Evolutionary conservation across 352 stramenopile genomes (phyloP), one percentile per base, ranked within the genome.

Genomic region (Phytopythium delawarense): DNA sequence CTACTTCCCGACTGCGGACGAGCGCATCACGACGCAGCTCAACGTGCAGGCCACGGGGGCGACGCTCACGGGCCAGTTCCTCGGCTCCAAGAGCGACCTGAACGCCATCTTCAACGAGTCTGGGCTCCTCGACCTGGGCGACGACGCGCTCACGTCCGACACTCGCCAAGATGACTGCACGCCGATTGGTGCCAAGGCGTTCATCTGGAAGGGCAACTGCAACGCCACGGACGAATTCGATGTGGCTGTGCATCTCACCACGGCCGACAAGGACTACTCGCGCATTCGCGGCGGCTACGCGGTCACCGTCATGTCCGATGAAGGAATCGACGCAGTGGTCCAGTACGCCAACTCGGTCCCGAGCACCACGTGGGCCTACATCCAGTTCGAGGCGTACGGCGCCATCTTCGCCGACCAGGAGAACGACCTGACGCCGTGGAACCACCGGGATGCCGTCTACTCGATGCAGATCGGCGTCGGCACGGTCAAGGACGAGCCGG

Each of bases 341-440:
- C 32, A 58, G 52, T 58, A 44, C 20, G 52, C 52, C 37, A 58
- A 70, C 57, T 64, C 65, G 8, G 72, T 79, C 20, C 76, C 76
- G 2, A 69, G 65, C 57, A 81, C 66, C 16, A 76, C 73, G 48
- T 86, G 69, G 71, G 49, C 59, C 8, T 76, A 66, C 52, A 79
- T 83, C 57, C 76, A 86, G 30, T 86, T 86, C 60, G 76, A 86
- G 59, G 71, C 74, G 13, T 79, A 72, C 61, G 76, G 76, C 30
- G 74, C 71, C n/a, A 59, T 78, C 23, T 86, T 86, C 57, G 50
- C 74, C 32, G 70, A 62, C 1, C 71, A 81, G 51, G 55, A 63
- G 55, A 71, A 79, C 52, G 72, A 75, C 61, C 74, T 81, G 64
- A 86, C 74, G 7, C 74, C 76, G 18, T 86, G 76, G 76, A 59